A percentile compares a stretch with the other conserved stretches of the same genome.
Evolutionary conservation across 441 rosid species (phyloP).

Genomic region (Sinapis alba): DNA sequence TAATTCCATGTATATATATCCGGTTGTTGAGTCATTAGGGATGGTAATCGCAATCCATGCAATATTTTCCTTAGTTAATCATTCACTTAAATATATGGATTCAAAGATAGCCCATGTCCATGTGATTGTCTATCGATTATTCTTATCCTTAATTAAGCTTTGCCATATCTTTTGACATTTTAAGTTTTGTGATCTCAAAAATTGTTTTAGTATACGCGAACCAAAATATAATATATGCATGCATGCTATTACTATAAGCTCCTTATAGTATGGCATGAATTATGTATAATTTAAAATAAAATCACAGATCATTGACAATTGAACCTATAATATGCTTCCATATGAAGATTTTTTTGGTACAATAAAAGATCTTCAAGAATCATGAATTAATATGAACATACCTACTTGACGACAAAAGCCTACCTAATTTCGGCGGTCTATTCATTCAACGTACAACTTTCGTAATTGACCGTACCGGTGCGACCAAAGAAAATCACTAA

Average conservation of each 20-base stretch:
- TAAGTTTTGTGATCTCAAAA: background rate
- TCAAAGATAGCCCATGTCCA: background rate
- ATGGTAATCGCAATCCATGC: background rate
- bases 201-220: background rate
- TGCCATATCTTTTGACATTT: background rate
- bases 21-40: background rate
- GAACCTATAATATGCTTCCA: background rate
- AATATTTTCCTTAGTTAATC: background rate
- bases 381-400: background rate
- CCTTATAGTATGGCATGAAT: background rate
- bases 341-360: background rate
- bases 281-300: background rate
- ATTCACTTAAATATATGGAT: background rate
- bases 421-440: background rate
- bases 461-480: background rate
- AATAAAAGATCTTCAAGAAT: conserved; percentile 1
- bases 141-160: background rate
- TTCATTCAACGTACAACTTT: background rate
- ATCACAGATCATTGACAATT: background rate
- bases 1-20: background rate
- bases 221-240: conserved; percentile 1
- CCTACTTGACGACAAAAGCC: background rate
- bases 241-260: background rate
- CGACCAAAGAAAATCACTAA: background rate
- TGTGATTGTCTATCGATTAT: background rate